These are phyloP conservation scores for Scheffersomyces amazonensis DNA, from an alignment of 805 yeast species.

Conservation along the genomic window DNA sequence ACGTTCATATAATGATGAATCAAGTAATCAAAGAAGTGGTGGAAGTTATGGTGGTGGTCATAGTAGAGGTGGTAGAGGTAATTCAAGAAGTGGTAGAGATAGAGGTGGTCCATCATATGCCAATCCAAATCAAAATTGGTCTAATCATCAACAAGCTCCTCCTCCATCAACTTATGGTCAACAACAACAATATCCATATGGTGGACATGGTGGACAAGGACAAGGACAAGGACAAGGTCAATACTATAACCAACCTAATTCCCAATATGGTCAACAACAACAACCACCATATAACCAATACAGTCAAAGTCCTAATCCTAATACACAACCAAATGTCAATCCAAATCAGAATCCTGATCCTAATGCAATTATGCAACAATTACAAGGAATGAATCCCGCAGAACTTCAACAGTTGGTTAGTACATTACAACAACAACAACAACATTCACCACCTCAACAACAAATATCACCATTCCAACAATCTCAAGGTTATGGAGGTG, in stretches of 20 bases:
- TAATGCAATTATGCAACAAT: conserved; percentile 10
- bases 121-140: conserved; percentile 11
- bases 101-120: conserved; percentile 9
- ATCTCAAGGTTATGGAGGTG: neutral
- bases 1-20: conserved; percentile 6
- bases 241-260: conserved; percentile 1
- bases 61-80: conserved; percentile 10
- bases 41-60: conserved; percentile 8
- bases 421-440: conserved; percentile 25
- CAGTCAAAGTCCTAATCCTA: conserved; percentile 3
- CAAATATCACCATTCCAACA: conserved; percentile 7
- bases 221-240: conserved; percentile 4
- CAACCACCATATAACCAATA: conserved; percentile 5
- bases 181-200: conserved; percentile 7
- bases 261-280: conserved; percentile 7
- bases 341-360: conserved; percentile 1
- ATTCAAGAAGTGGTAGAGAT: conserved; percentile 8
- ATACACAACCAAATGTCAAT: conserved; percentile 1
- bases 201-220: conserved; percentile 1
- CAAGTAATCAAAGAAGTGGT: conserved; percentile 10
- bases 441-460: conserved; percentile 18
- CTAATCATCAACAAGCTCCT: conserved; percentile 6
- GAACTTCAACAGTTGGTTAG: conserved; percentile 31
- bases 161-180: conserved; percentile 8
- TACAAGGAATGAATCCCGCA: conserved; percentile 27